phyloP scores from a whole-genome alignment of 139 green algal species.

The Axilococcus clingmanii region DNA sequence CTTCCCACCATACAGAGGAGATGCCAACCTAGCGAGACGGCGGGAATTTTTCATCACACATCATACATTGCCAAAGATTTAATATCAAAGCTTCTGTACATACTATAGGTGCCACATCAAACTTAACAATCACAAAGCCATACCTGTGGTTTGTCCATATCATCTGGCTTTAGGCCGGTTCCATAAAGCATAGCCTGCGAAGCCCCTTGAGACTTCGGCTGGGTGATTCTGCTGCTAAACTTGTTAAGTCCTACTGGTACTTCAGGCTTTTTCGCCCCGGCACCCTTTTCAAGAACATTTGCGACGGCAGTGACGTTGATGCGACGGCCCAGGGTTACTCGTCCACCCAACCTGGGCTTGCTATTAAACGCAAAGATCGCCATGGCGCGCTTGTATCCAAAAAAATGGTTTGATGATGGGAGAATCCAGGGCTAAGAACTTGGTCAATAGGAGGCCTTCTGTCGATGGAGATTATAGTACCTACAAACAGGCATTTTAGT shows the following conservation, averaged over 20 bases:
- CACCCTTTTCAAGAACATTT: slow-evolving; percentile 4
- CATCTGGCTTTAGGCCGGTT: slow-evolving; percentile 79
- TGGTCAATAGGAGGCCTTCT: too few relatives aligned
- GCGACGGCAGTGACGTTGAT: slow-evolving; percentile 2
- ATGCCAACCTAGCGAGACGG: slow-evolving; percentile 68
- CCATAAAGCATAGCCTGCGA: slow-evolving; percentile 98
- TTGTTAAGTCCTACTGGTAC: slow-evolving; percentile 76
- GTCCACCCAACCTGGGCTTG: too few relatives aligned
- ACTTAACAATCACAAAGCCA: not conserved
- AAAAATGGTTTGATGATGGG: too few relatives aligned
- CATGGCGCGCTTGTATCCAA: too few relatives aligned
- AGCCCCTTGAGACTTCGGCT: slow-evolving; percentile 93
- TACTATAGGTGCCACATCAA: not conserved
- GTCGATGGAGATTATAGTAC: too few relatives aligned
- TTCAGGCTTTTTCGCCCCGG: not conserved
- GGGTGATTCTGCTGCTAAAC: slow-evolving; percentile 85
- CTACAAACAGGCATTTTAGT: too few relatives aligned
- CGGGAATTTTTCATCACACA: too few relatives aligned
- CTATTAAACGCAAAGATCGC: too few relatives aligned
- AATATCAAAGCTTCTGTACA: too few relatives aligned
- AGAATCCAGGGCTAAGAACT: too few relatives aligned
- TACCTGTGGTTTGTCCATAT: slow-evolving; percentile 95
- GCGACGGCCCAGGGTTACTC: too few relatives aligned
- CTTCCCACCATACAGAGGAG: slow-evolving; percentile 94
- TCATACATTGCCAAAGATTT: too few relatives aligned